Percentiles rank a stretch among this genome's conserved stretches.
Evolutionary conservation across 371 early-diverging fungal genomes (phyloP).

Genomic region (Mortierella sp.): DNA sequence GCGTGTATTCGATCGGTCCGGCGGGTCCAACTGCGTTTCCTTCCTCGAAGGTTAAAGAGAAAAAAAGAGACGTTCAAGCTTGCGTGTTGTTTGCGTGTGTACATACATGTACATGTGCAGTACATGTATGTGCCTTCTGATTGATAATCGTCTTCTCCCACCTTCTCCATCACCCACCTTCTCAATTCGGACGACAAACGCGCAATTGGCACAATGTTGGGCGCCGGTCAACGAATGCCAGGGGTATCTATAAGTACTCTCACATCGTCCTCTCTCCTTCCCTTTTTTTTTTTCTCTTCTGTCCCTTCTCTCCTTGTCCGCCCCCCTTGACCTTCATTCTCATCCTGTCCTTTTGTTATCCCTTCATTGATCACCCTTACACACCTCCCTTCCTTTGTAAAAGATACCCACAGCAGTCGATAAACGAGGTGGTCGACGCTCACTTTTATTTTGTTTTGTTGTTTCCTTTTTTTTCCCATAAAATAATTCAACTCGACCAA

Average conservation of each 20-base stretch:
- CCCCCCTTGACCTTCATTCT: neutral
- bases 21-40: neutral
- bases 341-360: neutral
- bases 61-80: neutral
- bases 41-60: neutral
- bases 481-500: neutral
- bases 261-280: neutral
- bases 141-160: slow-evolving; percentile 2
- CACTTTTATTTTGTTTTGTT: too few relatives aligned
- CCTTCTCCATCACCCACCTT: neutral
- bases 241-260: neutral
- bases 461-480: neutral
- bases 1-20: neutral
- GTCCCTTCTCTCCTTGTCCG: neutral
- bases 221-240: neutral
- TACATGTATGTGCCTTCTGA: neutral
- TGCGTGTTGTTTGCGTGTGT: neutral
- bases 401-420: neutral
- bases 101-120: neutral
- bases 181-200: neutral
- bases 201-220: neutral
- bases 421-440: neutral
- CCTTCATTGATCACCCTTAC: neutral
- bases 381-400: neutral
- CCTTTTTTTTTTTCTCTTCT: neutral